phyloP scores from a whole-genome alignment of 1,284 basidiomycete genomes.

The Cutaneotrichosporon cutaneum region DNA sequence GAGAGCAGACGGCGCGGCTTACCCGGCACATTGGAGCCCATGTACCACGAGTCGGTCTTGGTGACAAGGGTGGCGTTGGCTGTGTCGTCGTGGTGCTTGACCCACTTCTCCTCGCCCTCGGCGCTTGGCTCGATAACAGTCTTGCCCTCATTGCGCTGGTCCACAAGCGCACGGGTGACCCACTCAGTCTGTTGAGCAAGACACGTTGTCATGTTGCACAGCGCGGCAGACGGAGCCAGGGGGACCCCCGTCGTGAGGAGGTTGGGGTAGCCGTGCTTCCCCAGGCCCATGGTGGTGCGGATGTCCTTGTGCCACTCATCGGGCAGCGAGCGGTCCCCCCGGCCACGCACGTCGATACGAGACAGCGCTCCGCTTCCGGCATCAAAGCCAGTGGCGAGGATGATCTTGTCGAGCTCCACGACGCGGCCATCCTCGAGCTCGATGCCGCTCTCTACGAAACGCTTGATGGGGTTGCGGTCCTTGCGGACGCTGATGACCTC shows the following conservation, averaged over 20 bases:
- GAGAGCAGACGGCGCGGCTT: constrained; percentile 20
- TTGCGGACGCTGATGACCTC: constrained; percentile 14
- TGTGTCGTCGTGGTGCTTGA: constrained; percentile 16
- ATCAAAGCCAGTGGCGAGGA: constrained; percentile 23
- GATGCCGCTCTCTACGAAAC: constrained; percentile 17
- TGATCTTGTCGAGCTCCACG: constrained; percentile 19
- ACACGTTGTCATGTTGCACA: constrained; percentile 25
- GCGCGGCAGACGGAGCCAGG: constrained; percentile 16
- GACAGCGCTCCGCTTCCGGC: constrained; percentile 16
- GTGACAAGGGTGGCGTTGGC: constrained; percentile 18
- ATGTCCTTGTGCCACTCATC: constrained; percentile 23
- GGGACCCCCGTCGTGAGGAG: constrained; percentile 21
- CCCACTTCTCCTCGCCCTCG: constrained; percentile 19
- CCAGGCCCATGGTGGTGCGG: constrained; percentile 17
- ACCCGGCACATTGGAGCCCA: constrained; percentile 21
- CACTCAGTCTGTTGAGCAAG: constrained; percentile 24
- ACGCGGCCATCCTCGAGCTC: constrained; percentile 13
- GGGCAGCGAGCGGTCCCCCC: constrained; percentile 9
- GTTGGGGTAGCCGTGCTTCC: constrained; percentile 21
- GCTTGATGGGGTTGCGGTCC: constrained; percentile 16
- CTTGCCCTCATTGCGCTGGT: constrained; percentile 11
- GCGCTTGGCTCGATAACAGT: constrained; percentile 13
- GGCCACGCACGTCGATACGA: constrained; percentile 18
- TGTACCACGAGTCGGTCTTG: constrained; percentile 22
- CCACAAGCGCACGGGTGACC: constrained; percentile 13